Evolutionary conservation across 2,329 filamentous ascomycete species (phyloP).

Genomic region (Paecilomyces variotii): DNA sequence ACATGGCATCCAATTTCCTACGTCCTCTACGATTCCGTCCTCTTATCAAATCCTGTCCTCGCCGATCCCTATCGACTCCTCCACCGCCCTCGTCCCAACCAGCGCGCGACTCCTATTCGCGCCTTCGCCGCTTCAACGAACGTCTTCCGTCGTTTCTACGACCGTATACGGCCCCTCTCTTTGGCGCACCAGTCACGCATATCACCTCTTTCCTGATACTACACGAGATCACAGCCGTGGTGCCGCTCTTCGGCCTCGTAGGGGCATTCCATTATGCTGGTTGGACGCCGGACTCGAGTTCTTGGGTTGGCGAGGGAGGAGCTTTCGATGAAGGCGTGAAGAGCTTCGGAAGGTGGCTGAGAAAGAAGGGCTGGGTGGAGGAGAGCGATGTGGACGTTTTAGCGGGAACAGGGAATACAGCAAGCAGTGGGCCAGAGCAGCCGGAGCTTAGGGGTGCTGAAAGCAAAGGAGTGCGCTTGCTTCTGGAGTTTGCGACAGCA

Average conservation of each 20-base stretch:
- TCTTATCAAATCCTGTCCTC: not conserved
- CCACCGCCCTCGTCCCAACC: conserved; percentile 3
- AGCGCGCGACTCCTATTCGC: conserved; percentile 17
- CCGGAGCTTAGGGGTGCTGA: conserved; percentile 17
- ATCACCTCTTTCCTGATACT: conserved; percentile 79
- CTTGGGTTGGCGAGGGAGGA: conserved; percentile 11
- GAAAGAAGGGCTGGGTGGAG: conserved; percentile 70
- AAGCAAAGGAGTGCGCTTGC: conserved; percentile 43
- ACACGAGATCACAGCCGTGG: conserved; percentile 82
- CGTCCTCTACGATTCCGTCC: conserved; percentile 17
- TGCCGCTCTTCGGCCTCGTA: conserved; percentile 69
- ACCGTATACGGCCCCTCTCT: conserved; percentile 61
- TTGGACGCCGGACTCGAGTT: conserved; percentile 56
- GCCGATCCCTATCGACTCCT: conserved; percentile 5
- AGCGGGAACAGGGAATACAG: conserved; percentile 19
- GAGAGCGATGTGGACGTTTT: conserved; percentile 40
- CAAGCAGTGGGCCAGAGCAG: conserved; percentile 13
- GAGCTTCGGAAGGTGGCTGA: conserved; percentile 69
- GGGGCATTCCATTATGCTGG: conserved; percentile 71
- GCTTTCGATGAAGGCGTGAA: conserved; percentile 55
- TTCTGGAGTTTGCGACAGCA: conserved; percentile 70
- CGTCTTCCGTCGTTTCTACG: conserved; percentile 60
- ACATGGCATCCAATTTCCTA: not conserved
- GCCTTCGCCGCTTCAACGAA: conserved; percentile 28
- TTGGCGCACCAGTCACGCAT: conserved; percentile 71